Evolutionary conservation across 495 filamentous ascomycete species (phyloP).

Genomic region (Penicillium paxilli): DNA sequence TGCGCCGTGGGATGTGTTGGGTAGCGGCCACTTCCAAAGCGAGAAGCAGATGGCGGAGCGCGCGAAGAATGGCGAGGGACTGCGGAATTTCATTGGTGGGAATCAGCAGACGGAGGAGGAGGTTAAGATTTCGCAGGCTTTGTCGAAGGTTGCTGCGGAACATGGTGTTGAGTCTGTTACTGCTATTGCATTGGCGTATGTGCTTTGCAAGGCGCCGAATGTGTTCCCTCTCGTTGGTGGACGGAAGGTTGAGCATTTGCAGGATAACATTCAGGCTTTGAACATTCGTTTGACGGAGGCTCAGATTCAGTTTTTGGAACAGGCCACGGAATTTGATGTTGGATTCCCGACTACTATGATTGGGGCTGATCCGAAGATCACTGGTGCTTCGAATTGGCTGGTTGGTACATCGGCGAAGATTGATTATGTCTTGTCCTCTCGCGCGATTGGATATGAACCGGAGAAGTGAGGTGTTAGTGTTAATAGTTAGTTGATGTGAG

Average conservation of each 20-base stretch:
- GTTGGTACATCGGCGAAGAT: conserved; percentile 40
- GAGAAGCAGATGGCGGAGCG: conserved; percentile 29
- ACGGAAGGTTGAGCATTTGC: conserved; percentile 62
- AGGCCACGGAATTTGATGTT: conserved; percentile 44
- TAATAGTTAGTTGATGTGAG: no score
- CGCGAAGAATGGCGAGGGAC: conserved; percentile 29
- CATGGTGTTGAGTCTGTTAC: conserved; percentile 49
- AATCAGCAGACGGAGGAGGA: conserved; percentile 39
- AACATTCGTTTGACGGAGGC: conserved; percentile 51
- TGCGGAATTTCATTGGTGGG: conserved; percentile 20
- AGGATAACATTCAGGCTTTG: conserved; percentile 63
- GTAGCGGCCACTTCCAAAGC: conserved; percentile 54
- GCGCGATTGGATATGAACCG: conserved; percentile 30
- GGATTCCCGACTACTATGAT: conserved; percentile 56
- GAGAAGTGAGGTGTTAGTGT: background rate
- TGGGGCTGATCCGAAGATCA: conserved; percentile 29
- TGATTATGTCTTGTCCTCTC: conserved; percentile 39
- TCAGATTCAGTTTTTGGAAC: conserved; percentile 60
- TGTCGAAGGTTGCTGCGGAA: conserved; percentile 52
- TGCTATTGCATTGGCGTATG: conserved; percentile 70
- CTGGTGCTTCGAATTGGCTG: conserved; percentile 40
- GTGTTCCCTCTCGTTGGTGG: conserved; percentile 77
- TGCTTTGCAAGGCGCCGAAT: conserved; percentile 70
- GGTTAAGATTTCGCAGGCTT: conserved; percentile 39
- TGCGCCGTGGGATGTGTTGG: conserved; percentile 56